These are phyloP conservation scores for Citrullus colocynthis DNA, from an alignment of 306 rosid species.

Conservation along the genomic window DNA sequence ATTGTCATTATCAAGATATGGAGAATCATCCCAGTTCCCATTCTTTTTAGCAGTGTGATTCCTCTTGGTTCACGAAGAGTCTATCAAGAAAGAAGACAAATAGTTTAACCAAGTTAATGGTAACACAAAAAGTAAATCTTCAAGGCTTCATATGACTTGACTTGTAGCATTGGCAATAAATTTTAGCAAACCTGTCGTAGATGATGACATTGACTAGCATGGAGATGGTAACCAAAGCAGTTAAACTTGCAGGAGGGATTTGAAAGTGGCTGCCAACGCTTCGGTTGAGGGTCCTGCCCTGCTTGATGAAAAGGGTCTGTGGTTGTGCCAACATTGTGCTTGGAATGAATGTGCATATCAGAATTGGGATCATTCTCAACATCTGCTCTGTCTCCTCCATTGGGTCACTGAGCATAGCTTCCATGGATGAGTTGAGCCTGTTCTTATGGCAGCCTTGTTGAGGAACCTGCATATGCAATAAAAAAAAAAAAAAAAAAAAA, in stretches of 20 bases:
- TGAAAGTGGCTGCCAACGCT: conserved; percentile 36
- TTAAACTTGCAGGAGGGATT: conserved; percentile 75
- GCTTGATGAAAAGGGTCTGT: conserved; percentile 71
- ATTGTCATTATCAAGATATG: conserved; percentile 48
- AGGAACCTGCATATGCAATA: conserved; percentile 19
- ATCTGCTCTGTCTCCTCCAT: conserved; percentile 76
- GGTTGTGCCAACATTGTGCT: conserved; percentile 64
- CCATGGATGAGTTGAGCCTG: conserved; percentile 29
- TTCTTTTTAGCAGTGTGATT: conserved; percentile 70
- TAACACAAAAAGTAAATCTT: not conserved
- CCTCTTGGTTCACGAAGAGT: conserved; percentile 72
- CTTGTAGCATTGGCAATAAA: not conserved
- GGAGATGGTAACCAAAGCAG: conserved; percentile 51
- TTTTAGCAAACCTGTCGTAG: conserved; percentile 32
- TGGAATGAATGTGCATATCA: conserved; percentile 57
- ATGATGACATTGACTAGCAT: conserved; percentile 62
- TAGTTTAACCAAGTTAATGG: not conserved
- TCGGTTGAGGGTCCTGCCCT: conserved; percentile 72
- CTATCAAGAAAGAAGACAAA: conserved; percentile 7
- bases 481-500: not conserved
- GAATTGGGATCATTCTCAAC: conserved; percentile 50
- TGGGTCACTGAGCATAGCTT: conserved; percentile 59
- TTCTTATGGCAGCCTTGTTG: conserved; percentile 32
- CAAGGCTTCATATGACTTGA: not conserved
- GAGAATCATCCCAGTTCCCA: conserved; percentile 64